Base-by-base conservation (phyloP, 352 stramenopile species). In the Aphanomyces euteiches region DNA sequence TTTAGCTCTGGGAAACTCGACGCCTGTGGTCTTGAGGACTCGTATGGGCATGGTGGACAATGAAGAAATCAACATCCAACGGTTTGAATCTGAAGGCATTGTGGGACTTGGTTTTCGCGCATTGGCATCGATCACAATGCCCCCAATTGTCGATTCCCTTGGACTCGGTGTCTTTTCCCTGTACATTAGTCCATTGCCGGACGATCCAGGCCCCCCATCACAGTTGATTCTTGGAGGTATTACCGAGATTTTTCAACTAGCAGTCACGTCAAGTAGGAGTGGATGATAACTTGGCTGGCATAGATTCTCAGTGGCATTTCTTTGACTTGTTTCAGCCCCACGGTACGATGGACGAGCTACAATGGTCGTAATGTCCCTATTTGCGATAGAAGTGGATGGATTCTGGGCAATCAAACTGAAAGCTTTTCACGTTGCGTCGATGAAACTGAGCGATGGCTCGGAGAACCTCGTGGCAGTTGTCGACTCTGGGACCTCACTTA, bases 401-500 rank as follows among this genome's bases (percentile, higher is more conserved):
- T 90, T 90, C 56, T 90, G 83, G 83, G 77, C 81, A 4, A 79
- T 90, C 63, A 66, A 56, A 5, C 65, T 89, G 66, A 56, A 74
- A 10, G 74, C 75, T n/a, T 70, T 70, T 6, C 7, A 12, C 7
- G 64, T 57, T 1, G 40, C 38, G 19, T 7, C 45, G 6, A 50
- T n/a, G 36, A 2, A 45, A 8, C 37, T 61, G 45, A 57, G 70
- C 47, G 61, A 69, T 19, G 69, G 58, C 3, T 37, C 83, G 7
- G 65, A 72, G 50, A 36, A 57, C 57, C 36, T 72, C 53, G 74
- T 82, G 10, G 81, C 77, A 10, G 86, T 90, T 38, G 75, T 90
- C 36, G 83, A 90, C 73, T 89, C 81, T 2, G 83, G 83, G 45
- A 90, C 83, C 1, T 90, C 83, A 47, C 72, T 89, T 21, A 53